Conservation (phyloP, 179 eudicot genomes). For the Heliamphora pulchella region DNA sequence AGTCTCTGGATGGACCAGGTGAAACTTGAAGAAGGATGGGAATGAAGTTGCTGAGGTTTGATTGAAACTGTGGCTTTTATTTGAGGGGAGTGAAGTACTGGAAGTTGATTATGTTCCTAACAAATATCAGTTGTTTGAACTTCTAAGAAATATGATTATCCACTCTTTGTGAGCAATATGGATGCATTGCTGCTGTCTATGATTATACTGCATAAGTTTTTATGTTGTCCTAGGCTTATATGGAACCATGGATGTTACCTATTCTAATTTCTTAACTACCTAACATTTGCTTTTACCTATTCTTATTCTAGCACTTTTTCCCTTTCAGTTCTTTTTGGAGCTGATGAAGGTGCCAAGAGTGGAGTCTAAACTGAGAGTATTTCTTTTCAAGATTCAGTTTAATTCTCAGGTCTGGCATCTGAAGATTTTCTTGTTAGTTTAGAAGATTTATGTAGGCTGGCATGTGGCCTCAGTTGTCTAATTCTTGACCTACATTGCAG, state of each 20-base stretch:
- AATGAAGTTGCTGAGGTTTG: background rate
- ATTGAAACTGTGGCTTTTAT: background rate
- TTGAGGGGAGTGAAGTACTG: background rate
- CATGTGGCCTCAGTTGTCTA: constrained; percentile 15
- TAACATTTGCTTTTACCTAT: background rate
- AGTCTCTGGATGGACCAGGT: background rate
- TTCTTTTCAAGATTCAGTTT: constrained; percentile 90
- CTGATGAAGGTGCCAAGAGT: constrained; percentile 97
- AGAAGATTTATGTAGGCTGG: constrained; percentile 8
- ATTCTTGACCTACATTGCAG: constrained; percentile 37
- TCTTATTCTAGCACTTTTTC: constrained; percentile 13
- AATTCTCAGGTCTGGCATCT: constrained; percentile 60
- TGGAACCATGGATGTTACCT: background rate
- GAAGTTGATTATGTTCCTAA: background rate
- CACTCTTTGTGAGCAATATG: background rate
- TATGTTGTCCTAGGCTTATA: background rate
- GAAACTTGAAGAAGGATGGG: background rate
- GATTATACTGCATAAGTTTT: background rate
- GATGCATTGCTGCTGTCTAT: background rate
- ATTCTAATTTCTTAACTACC: background rate
- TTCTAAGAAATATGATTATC: background rate
- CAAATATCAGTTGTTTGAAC: background rate
- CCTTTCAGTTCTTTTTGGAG: constrained; percentile 78
- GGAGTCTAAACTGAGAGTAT: constrained; percentile 91
- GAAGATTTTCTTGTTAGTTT: constrained; percentile 14